Percentiles rank a stretch among this genome's conserved stretches.
These are phyloP conservation scores for Setaria viridis DNA, from an alignment of 202 grass and related monocot genomes.

Conservation along the genomic window DNA sequence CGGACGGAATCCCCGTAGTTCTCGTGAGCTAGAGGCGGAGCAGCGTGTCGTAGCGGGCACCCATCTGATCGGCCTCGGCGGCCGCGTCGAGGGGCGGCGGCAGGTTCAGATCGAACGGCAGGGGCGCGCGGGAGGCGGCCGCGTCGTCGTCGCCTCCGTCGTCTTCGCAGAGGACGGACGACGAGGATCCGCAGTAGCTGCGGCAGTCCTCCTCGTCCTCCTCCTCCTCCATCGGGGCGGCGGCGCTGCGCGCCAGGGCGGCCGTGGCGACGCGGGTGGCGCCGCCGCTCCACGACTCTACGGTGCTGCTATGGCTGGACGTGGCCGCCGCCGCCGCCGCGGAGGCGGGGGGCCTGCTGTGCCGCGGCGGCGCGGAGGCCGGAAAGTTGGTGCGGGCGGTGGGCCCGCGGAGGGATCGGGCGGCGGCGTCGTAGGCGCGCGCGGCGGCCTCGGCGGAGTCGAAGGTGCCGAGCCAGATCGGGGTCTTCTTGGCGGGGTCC, in stretches of 20 bases:
- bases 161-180: conserved; percentile 67
- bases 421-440: conserved; percentile 75
- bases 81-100: conserved; percentile 60
- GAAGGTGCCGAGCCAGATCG: conserved; percentile 92
- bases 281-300: conserved; percentile 73
- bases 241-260: conserved; percentile 44
- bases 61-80: conserved; percentile 60
- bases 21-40: conserved; percentile 61
- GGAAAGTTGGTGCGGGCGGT: conserved; percentile 73
- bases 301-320: conserved; percentile 80
- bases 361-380: conserved; percentile 5
- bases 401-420: conserved; percentile 62
- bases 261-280: conserved; percentile 34
- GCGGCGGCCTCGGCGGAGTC: conserved; percentile 83
- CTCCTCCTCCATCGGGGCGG: neutral
- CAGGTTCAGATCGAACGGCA: conserved; percentile 85
- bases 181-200: conserved; percentile 84
- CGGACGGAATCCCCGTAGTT: conserved; percentile 33
- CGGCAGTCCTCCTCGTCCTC: conserved; percentile 65
- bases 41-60: conserved; percentile 56
- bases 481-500: conserved; percentile 79
- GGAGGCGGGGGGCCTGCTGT: conserved; percentile 26
- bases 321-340: conserved; percentile 39
- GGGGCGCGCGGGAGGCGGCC: conserved; percentile 49
- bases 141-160: conserved; percentile 45